Evolutionary conservation across 1,139 yeast species (phyloP), one percentile per base, ranked within the genome.

Genomic region (Lodderomyces orthopsilosis): DNA sequence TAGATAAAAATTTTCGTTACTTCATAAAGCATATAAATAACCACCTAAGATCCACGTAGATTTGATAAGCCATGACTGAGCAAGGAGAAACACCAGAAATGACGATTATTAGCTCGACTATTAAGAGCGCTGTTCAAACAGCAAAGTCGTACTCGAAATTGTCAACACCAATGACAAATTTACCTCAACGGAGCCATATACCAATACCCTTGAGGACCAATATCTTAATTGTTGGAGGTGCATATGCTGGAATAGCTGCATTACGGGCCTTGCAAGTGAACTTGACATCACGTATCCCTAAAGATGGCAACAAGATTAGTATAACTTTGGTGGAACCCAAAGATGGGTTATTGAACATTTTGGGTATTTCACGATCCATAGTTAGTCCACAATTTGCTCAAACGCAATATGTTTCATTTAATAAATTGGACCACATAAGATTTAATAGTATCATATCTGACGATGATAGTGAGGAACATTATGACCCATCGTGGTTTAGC

Each of bases 331-430:
- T 78, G 0, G 83, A 78, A 46, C 81, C 83, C 14, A 61, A 75
- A 44, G 68, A 73, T 2, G 83, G 83, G 2, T 65, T 77, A 40
- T 61, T 78, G 43, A 78, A 78, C 48, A 62, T 77, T 6, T 58
- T 77, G 46, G 83, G 81, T 1, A 70, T 77, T 24, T 81, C 83
- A 4, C 59, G 68, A 42, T 66, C 79, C 4, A 62, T 77, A 12
- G 66, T 77, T 18, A 77, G 76, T 52, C 51, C 60, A 1, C 67
- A 70, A 15, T 77, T 76, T 58, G 79, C 82, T 6, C 56, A 56
- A 28, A 62, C 70, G 2, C 76, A 76, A 39, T 78, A 63, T 42
- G 49, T 69, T 3, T 68, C 69, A 0, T 63, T 63, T 38, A 59
- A 60, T 33, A 51, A 66, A 32, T 52, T 70, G 32, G 52, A 60